Conservation (phyloP, 2,329 filamentous ascomycete genomes). For the Leptographium radiaticola region DNA sequence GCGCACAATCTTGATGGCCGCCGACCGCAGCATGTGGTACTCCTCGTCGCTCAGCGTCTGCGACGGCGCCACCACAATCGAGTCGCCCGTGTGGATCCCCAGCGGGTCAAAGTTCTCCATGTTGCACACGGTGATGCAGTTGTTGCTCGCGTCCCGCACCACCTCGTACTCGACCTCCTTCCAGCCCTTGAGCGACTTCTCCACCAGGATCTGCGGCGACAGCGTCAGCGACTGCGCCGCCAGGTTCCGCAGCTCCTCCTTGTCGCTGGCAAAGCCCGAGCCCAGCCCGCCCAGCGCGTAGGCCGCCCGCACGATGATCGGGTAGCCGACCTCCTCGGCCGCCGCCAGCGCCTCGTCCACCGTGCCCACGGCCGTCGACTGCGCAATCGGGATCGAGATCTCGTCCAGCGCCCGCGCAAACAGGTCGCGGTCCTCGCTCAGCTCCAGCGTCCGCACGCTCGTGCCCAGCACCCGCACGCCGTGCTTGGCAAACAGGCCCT, state of each 20-base stretch:
- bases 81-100: constrained; percentile 96
- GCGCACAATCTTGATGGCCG: constrained; percentile 95
- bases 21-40: constrained; percentile 97
- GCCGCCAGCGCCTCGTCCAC: constrained; percentile 86
- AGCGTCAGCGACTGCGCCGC: constrained; percentile 84
- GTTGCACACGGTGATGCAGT: constrained; percentile 98
- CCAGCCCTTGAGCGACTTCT: constrained; percentile 98
- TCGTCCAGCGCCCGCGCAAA: constrained; percentile 93
- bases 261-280: constrained; percentile 88
- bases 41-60: constrained; percentile 97
- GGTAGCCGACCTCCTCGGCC: constrained; percentile 79
- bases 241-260: constrained; percentile 87
- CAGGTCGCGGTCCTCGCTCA: constrained; percentile 88
- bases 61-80: constrained; percentile 92
- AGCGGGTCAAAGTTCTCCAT: constrained; percentile 99
- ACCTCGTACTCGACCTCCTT: constrained; percentile 99
- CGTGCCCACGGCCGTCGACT: constrained; percentile 84
- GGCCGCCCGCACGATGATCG: constrained; percentile 93
- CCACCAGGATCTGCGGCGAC: constrained; percentile 90
- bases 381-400: constrained; percentile 93
- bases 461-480: constrained; percentile 93
- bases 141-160: constrained; percentile 91
- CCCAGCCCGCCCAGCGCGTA: constrained; percentile 94
- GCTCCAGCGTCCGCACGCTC: constrained; percentile 84
- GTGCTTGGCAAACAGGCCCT: constrained; percentile 90